Evolutionary conservation across 495 filamentous ascomycete species (phyloP), one percentile per base, ranked within the genome.

Genomic region (Penicillium bialowiezense): DNA sequence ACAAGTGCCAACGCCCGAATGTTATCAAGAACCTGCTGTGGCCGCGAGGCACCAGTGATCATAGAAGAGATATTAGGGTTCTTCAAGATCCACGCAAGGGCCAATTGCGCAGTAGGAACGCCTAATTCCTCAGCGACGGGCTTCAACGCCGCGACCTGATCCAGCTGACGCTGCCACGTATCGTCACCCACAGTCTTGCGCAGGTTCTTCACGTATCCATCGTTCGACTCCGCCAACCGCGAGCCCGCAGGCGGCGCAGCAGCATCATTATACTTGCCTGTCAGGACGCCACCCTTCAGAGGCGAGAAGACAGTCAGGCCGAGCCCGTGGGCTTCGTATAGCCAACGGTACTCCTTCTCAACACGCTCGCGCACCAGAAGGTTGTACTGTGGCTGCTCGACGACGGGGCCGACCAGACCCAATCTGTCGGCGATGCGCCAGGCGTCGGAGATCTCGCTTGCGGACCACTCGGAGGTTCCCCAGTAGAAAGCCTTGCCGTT

Each of bases 341-440:
- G 64, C 48, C 79, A 79, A 41, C 75, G 76, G 69, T 78, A 95
- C 60, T 95, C 85, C 44, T 77, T 74, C 71, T 96, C 90, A 15
- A 92, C 88, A 48, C 80, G 83, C 59, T 88, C 77, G 6, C 75
- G 83, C 38, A 69, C 69, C 18, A 95, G 73, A 65, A 91, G 79
- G 70, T 90, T 91, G 68, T 95, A 95, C 55, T 84, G 76, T 21
- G 90, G 89, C 73, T 96, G 90, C 65, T 96, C 90, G 67, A 88
- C 85, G 19, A 87, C 63, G 7, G 90, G 90, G 2, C 85, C 89
- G 48, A 96, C 82, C n/a, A 96, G 75, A 17, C 83, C 79, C 31
- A 93, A 73, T 50, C 72, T 76, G 51, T 89, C 85, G 12, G 90
- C 90, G 31, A 88, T 69, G 34, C 82, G 74, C 73, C 84, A 89